Evolutionary conservation across 345 rosid species (phyloP).

Genomic region (Pugionium cornutum): DNA sequence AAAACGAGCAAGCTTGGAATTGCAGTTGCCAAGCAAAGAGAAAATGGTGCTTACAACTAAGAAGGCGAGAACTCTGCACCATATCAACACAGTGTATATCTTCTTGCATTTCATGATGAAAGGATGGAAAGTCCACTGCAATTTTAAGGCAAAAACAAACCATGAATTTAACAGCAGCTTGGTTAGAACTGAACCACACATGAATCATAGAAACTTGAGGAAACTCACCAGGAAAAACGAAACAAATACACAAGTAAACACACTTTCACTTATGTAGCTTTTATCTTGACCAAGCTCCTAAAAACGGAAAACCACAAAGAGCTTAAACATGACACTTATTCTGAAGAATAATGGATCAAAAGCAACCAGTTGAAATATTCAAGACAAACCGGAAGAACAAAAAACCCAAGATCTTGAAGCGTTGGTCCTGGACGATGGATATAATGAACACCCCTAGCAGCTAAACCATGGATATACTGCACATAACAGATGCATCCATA

Average conservation of each 20-base stretch:
- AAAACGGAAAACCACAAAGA: conserved; percentile 21
- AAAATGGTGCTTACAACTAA: conserved; percentile 72
- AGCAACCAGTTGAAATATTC: background rate
- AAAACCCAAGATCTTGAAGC: conserved; percentile 87
- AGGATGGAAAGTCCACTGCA: conserved; percentile 99
- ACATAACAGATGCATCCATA: conserved; percentile 9
- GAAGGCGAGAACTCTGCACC: conserved; percentile 98
- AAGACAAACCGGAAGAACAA: conserved; percentile 76
- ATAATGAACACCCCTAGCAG: conserved; percentile 96
- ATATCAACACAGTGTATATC: conserved; percentile 89
- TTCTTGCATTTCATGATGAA: conserved; percentile 90
- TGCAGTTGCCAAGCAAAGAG: background rate
- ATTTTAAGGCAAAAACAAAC: conserved; percentile 11
- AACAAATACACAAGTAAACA: conserved; percentile 65
- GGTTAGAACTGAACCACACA: background rate
- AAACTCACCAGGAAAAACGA: conserved; percentile 68
- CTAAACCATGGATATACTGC: conserved; percentile 57
- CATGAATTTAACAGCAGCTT: conserved; percentile 43
- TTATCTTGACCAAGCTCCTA: conserved; percentile 96
- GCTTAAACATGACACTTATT: conserved; percentile 12
- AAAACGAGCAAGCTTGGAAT: conserved; percentile 15
- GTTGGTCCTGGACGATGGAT: conserved; percentile 83
- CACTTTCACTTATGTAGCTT: conserved; percentile 85
- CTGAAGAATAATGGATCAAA: background rate
- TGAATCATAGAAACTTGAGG: background rate